A percentile compares a stretch with the other conserved stretches of the same genome.
Conservation (phyloP, 1,139 yeast genomes). For the Pneumocystis oryctolagi region DNA sequence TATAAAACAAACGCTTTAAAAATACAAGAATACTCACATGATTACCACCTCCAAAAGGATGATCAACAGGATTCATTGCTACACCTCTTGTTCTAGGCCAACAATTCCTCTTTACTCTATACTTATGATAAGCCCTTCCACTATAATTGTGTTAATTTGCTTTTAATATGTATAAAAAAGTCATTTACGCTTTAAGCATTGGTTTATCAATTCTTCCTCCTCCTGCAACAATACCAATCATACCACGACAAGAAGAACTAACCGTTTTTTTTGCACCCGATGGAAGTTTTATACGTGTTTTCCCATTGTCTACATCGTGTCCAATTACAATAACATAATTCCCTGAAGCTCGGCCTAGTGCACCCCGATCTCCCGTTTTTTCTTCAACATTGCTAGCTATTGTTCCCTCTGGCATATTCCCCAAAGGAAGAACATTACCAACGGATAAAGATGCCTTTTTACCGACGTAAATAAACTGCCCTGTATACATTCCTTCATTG, state of each 20-base stretch:
- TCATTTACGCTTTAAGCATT: conserved; percentile 65
- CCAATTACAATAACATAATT: conserved; percentile 97
- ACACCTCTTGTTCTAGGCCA: conserved; percentile 99
- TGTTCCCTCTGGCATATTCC: conserved; percentile 98
- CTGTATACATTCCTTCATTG: conserved; percentile 99
- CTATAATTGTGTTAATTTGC: not conserved
- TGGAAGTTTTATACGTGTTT: conserved; percentile 98
- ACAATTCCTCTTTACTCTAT: conserved; percentile 96
- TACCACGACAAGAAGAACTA: conserved; percentile 96
- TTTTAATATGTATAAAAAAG: not conserved
- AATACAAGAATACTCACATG: conserved; percentile 43
- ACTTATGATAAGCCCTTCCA: conserved; percentile 99
- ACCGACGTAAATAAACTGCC: conserved; percentile 98
- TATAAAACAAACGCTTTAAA: not conserved
- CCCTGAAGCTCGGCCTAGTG: conserved; percentile 98
- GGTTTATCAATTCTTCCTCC: conserved; percentile 99
- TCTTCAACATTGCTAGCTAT: conserved; percentile 97
- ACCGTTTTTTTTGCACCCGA: conserved; percentile 97
- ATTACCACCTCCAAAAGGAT: conserved; percentile 99
- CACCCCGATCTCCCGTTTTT: conserved; percentile 99
- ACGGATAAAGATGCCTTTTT: conserved; percentile 85
- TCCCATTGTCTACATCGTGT: conserved; percentile 97
- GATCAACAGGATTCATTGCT: conserved; percentile 99
- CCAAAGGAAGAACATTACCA: conserved; percentile 94
- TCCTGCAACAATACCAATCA: conserved; percentile 98